These are phyloP conservation scores for Aspergillus sclerotialis DNA, from an alignment of 2,329 filamentous ascomycete genomes.

Conservation along the genomic window DNA sequence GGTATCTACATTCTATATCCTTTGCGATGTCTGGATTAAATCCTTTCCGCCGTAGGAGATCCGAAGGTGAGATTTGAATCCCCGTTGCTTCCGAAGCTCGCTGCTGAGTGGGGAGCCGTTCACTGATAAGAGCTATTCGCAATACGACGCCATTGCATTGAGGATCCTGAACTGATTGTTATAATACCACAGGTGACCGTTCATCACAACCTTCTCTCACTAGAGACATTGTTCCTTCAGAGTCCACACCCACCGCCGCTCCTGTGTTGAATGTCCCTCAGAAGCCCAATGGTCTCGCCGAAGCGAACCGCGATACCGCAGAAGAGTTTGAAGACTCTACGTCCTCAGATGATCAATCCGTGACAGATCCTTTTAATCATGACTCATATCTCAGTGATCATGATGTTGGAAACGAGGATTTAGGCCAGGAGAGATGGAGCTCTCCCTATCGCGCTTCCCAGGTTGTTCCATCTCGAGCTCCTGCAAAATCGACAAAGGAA, in stretches of 20 bases:
- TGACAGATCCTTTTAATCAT: conserved; percentile 33
- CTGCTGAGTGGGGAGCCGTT: neutral
- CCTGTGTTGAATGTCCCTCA: conserved; percentile 11
- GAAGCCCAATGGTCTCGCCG: conserved; percentile 13
- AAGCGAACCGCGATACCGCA: conserved; percentile 13
- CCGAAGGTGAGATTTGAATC: conserved; percentile 23
- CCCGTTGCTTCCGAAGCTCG: conserved; percentile 10
- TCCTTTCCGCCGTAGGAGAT: conserved; percentile 43
- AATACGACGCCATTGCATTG: too few relatives aligned
- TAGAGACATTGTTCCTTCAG: conserved; percentile 4
- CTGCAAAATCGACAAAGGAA: conserved; percentile 4
- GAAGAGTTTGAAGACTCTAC: conserved; percentile 19
- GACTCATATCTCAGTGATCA: conserved; percentile 20
- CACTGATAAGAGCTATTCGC: too few relatives aligned
- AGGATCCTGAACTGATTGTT: too few relatives aligned
- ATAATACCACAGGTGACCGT: conserved; percentile 7
- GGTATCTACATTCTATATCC: conserved; percentile 18
- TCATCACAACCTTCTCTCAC: conserved; percentile 4
- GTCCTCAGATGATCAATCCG: conserved; percentile 26
- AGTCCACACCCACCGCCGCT: conserved; percentile 5
- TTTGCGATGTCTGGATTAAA: conserved; percentile 43
- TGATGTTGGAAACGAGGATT: conserved; percentile 12
- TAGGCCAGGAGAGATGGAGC: conserved; percentile 5
- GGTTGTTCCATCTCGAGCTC: neutral
- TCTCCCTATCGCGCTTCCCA: neutral